Percentiles rank a stretch among this genome's conserved stretches.
Conservation (phyloP, 352 stramenopile genomes). For the Pythium aphanidermatum region DNA sequence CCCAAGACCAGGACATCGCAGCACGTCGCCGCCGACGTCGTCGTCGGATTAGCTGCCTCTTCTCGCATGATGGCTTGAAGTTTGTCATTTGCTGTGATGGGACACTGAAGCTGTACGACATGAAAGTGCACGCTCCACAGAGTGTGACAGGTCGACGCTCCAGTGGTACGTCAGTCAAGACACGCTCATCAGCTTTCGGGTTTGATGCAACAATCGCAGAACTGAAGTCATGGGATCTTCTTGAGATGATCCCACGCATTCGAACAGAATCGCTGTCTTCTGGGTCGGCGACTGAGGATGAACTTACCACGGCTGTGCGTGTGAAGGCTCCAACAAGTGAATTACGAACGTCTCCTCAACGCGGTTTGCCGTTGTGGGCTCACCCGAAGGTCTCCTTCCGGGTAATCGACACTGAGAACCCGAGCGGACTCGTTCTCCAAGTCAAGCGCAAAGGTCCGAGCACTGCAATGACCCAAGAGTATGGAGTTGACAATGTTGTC, state of each 20-base stretch:
- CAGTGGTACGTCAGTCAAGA: constrained; percentile 34
- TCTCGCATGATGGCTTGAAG: constrained; percentile 55
- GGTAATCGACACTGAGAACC: constrained; percentile 42
- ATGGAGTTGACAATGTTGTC: constrained; percentile 29
- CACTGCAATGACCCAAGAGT: constrained; percentile 15
- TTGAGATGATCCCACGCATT: constrained; percentile 10
- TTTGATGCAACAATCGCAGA: constrained; percentile 59
- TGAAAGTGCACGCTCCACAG: constrained; percentile 21
- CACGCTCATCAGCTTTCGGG: constrained; percentile 46
- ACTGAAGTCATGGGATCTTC: constrained; percentile 58
- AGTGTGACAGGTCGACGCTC: not conserved
- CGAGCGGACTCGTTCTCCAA: constrained; percentile 49
- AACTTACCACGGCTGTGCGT: not conserved
- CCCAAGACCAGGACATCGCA: constrained; percentile 45
- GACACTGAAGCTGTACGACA: constrained; percentile 60
- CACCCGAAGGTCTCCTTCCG: constrained; percentile 71
- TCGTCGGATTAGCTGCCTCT: constrained; percentile 57
- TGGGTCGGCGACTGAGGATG: not conserved
- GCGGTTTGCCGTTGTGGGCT: constrained; percentile 62
- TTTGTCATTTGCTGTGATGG: constrained; percentile 59
- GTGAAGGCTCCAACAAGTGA: constrained; percentile 21
- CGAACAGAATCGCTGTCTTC: constrained; percentile 15
- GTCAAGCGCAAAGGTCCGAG: constrained; percentile 72
- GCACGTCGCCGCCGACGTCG: constrained; percentile 42
- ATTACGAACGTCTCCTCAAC: constrained; percentile 56